Evolutionary conservation across 441 rosid species (phyloP).

Genomic region (Erodium chrysanthum): DNA sequence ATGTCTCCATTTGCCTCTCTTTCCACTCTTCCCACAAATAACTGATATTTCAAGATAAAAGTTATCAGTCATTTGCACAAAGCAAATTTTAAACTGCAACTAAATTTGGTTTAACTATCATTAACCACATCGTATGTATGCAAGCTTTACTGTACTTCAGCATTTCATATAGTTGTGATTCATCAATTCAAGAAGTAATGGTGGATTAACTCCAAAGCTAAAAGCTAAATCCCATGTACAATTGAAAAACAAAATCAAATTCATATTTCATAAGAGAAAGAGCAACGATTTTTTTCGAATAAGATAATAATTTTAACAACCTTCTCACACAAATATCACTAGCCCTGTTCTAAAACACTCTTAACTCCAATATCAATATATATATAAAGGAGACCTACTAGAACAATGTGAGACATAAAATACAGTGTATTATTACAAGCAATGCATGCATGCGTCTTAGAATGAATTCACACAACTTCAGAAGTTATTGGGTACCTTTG

Average conservation of each 20-base stretch:
- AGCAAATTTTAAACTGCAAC: not conserved
- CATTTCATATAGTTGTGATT: not conserved
- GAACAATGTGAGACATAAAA: not conserved
- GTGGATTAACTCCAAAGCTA: not conserved
- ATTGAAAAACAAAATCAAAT: not conserved
- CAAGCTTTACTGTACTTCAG: not conserved
- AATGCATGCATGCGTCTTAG: not conserved
- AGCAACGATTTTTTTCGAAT: not conserved
- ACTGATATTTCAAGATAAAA: conserved; percentile 35
- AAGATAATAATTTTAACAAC: not conserved
- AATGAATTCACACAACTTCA: conserved; percentile 7
- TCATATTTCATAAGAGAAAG: not conserved
- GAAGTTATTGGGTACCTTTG: conserved; percentile 38
- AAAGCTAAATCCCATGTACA: not conserved
- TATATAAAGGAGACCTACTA: not conserved
- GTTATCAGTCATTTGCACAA: not conserved
- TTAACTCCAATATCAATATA: not conserved
- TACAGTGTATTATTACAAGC: not conserved
- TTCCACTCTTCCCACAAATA: conserved; percentile 75
- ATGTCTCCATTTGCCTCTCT: conserved; percentile 26
- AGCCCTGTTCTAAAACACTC: not conserved
- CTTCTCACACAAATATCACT: not conserved
- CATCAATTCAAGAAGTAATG: not conserved
- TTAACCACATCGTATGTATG: not conserved
- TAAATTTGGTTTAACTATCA: not conserved